Conservation (phyloP, 352 stramenopile species). For the Thalassiosira sp. region DNA sequence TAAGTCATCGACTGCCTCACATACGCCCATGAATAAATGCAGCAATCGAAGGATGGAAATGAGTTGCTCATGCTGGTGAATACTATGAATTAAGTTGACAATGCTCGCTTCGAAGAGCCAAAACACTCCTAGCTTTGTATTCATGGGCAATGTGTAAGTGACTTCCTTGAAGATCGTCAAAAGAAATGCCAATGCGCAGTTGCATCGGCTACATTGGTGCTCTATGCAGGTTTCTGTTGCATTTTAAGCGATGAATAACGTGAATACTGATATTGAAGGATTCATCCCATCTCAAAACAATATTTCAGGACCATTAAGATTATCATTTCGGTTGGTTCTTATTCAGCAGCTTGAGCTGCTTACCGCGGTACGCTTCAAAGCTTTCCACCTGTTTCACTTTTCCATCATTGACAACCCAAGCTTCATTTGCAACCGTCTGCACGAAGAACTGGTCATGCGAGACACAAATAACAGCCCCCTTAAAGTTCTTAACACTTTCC, state of each 20-base stretch:
- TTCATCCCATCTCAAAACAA: neutral
- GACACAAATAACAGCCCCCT: constrained; percentile 56
- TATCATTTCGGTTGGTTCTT: constrained; percentile 9
- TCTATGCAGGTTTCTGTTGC: neutral
- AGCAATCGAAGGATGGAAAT: too few relatives aligned
- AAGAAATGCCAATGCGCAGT: too few relatives aligned
- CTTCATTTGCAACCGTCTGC: constrained; percentile 40
- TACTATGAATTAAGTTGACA: too few relatives aligned
- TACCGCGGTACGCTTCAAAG: constrained; percentile 49
- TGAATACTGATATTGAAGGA: neutral
- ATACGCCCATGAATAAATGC: too few relatives aligned
- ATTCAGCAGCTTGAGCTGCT: constrained; percentile 38
- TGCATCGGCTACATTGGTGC: neutral
- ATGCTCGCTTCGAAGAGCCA: too few relatives aligned
- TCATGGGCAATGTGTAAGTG: too few relatives aligned
- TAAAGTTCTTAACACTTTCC: constrained; percentile 43
- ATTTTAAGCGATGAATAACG: neutral
- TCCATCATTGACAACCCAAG: constrained; percentile 48
- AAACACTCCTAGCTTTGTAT: too few relatives aligned
- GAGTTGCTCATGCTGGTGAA: too few relatives aligned
- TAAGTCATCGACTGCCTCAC: too few relatives aligned
- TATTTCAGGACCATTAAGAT: neutral
- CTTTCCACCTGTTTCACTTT: constrained; percentile 43
- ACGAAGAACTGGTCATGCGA: constrained; percentile 63
- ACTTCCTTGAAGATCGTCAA: too few relatives aligned